phyloP scores from a whole-genome alignment of 2,329 filamentous ascomycete genomes.

The Pseudonectria buxi region DNA sequence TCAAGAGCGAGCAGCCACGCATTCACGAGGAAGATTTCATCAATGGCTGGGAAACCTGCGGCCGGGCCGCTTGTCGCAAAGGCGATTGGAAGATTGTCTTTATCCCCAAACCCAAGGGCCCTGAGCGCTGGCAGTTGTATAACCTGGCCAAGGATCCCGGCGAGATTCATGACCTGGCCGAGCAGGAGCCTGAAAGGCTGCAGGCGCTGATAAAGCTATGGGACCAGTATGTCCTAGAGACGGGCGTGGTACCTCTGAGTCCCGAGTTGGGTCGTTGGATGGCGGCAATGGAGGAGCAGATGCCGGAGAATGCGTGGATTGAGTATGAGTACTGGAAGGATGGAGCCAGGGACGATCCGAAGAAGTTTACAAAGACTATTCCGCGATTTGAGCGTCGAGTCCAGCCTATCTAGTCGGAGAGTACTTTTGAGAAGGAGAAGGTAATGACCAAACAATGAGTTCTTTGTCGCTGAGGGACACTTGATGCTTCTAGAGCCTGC shows the following conservation, averaged over 20 bases:
- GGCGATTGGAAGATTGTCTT: constrained; percentile 53
- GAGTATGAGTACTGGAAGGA: constrained; percentile 57
- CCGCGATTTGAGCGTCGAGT: constrained; percentile 13
- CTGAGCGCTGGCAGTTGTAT: constrained; percentile 53
- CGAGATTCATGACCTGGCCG: constrained; percentile 40
- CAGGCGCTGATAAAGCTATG: constrained; percentile 44
- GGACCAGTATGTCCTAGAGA: constrained; percentile 44
- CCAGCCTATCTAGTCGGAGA: constrained; percentile 4
- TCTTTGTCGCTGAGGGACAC: no score
- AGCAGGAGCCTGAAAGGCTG: constrained; percentile 35
- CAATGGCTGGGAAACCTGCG: constrained; percentile 49
- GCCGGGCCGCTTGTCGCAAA: constrained; percentile 44
- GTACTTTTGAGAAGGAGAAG: no score
- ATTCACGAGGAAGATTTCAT: constrained; percentile 43
- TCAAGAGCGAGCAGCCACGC: constrained; percentile 30
- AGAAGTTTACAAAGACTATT: constrained; percentile 27
- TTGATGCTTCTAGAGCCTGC: no score
- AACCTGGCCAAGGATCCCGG: constrained; percentile 45
- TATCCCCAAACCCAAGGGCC: constrained; percentile 40
- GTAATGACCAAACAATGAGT: no score
- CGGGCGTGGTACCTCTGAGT: constrained; percentile 10
- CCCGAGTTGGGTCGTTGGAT: constrained; percentile 53
- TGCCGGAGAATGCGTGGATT: constrained; percentile 60
- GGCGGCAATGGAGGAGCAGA: constrained; percentile 56
- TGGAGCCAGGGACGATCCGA: constrained; percentile 35